A percentile compares a stretch with the other conserved stretches of the same genome.
Evolutionary conservation across 345 rosid genomes (phyloP).

Genomic region (Eucalyptus albens): DNA sequence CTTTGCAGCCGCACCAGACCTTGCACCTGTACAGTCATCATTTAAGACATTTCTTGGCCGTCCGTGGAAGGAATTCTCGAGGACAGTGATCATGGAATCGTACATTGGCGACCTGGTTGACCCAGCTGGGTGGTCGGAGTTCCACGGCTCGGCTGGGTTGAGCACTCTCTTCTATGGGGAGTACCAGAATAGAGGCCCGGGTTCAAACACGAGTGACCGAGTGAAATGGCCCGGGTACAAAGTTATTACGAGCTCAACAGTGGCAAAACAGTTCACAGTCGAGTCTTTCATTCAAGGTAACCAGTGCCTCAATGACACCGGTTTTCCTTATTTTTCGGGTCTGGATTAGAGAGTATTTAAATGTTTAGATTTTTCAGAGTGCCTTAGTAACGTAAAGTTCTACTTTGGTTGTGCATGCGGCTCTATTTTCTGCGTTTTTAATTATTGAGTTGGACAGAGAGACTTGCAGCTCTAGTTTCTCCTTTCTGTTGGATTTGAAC

Average conservation of each 20-base stretch:
- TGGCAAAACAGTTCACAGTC: constrained; percentile 13
- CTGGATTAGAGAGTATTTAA: neutral
- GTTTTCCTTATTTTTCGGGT: neutral
- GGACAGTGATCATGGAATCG: neutral
- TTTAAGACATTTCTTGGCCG: constrained; percentile 3
- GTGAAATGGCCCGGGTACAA: constrained; percentile 30
- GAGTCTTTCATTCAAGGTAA: constrained; percentile 5
- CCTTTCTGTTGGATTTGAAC: neutral
- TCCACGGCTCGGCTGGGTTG: neutral
- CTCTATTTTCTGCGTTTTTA: neutral
- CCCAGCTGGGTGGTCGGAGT: neutral
- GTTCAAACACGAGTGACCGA: constrained; percentile 4
- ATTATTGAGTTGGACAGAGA: neutral
- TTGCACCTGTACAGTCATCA: neutral
- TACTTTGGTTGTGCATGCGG: neutral
- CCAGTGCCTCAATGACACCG: neutral
- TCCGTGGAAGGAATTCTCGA: constrained; percentile 6
- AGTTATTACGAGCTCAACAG: neutral
- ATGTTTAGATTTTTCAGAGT: neutral
- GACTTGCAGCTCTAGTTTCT: neutral
- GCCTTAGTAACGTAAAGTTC: neutral
- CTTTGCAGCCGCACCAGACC: neutral
- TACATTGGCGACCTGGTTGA: neutral
- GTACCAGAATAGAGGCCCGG: constrained; percentile 15
- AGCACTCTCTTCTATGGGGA: constrained; percentile 25